These are phyloP conservation scores for Xylogone sp. DNA, from an alignment of 2,329 filamentous ascomycete genomes.

Conservation along the genomic window DNA sequence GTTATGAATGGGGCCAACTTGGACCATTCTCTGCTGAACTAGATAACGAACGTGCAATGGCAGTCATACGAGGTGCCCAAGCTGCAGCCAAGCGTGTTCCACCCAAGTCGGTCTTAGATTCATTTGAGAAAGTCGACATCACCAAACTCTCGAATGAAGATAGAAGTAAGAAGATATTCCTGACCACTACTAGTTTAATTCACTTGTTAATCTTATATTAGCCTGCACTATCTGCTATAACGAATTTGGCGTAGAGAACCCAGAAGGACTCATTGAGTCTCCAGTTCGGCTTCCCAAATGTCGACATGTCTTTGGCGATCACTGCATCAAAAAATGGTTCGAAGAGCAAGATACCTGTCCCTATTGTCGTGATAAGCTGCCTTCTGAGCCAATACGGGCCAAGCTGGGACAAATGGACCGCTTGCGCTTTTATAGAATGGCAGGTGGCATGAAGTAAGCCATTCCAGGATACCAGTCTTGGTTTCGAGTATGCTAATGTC, in stretches of 20 bases:
- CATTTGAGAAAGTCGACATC: constrained; percentile 24
- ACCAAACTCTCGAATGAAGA: constrained; percentile 21
- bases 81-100: constrained; percentile 20
- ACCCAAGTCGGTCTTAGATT: constrained; percentile 22
- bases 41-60: constrained; percentile 17
- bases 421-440: background rate
- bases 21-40: background rate
- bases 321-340: constrained; percentile 64
- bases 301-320: constrained; percentile 60
- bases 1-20: constrained; percentile 5
- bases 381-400: constrained; percentile 35
- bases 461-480: background rate
- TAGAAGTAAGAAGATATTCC: constrained; percentile 20
- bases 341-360: constrained; percentile 59
- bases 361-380: constrained; percentile 60
- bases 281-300: constrained; percentile 58
- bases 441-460: background rate
- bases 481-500: background rate
- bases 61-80: constrained; percentile 17
- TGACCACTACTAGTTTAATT: constrained; percentile 7
- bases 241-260: constrained; percentile 52
- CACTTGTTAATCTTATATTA: constrained; percentile 22
- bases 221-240: constrained; percentile 64
- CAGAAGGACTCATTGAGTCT: constrained; percentile 54
- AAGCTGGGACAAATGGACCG: background rate